Base-by-base conservation (phyloP, 148 eudicot genomes). In the Fagopyrum esculentum region DNA sequence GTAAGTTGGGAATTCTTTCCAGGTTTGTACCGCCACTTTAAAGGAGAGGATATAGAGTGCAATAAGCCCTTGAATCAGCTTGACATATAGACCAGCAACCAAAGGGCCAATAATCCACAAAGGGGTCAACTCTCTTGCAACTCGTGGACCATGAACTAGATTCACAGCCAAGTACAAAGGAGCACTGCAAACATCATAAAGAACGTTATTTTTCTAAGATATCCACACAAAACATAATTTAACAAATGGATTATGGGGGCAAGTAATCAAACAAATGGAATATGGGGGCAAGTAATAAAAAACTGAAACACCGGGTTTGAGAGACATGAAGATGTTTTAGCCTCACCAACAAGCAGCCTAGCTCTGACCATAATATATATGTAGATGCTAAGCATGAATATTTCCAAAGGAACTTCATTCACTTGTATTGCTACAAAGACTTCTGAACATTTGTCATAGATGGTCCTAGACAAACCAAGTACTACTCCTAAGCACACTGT, bases 91-190 rank as follows among this genome's bases (percentile, higher is more conserved):
- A 26, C 22, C 69, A 43, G 66, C 76, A 54, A 74, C 22, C 69
- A 74, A 74, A 35, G 98, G 98, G 52, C 98, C 98, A 10, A 86
- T 73, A 72, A 93, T 68, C 98, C 98, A 91, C 73, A 93, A 75
- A 74, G 98, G 98, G 68, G 89, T 87, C 88, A 93, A 80, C 78
- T 93, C 97, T 83, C 85, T 88, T 11, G 92, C 83, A 64, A 93
- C 92, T 83, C 84, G 90, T 74, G 88, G 78, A 69, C 98, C 98
- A 78, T 86, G 88, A 47, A 82, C 79, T 74, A 91, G 75, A 78
- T 83, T 91, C 43, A 93, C 84, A 44, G 78, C 90, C 63, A 93
- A 71, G 83, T 84, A 91, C 64, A 81, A 77, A 47, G 98, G 98
- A 52, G 85, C 72, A 81, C 98, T 93, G 94, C 91, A 86, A 61